These are phyloP conservation scores for Oenanthe sinensis DNA, from an alignment of 129 eudicot genomes.

Conservation along the genomic window DNA sequence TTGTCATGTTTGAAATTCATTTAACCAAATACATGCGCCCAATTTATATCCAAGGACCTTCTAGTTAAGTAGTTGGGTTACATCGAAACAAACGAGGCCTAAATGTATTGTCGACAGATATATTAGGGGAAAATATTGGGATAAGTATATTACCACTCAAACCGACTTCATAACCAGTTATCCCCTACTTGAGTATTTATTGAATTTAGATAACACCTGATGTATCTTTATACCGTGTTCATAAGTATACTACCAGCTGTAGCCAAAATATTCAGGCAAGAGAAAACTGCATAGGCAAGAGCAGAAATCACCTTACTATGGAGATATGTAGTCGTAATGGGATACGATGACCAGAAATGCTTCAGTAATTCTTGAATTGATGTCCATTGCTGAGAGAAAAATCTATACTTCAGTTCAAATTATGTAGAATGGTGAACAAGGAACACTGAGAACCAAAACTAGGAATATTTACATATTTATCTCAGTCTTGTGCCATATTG, in stretches of 20 bases:
- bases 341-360: slow-evolving; percentile 98
- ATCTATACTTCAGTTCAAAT: background rate
- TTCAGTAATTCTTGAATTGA: slow-evolving; percentile 81
- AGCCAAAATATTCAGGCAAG: background rate
- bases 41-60: too few relatives aligned
- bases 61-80: too few relatives aligned
- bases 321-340: slow-evolving; percentile 71
- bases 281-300: background rate
- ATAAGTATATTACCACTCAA: background rate
- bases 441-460: slow-evolving; percentile 9
- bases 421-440: background rate
- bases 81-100: too few relatives aligned
- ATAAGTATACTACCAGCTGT: background rate
- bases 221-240: background rate
- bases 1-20: too few relatives aligned
- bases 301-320: slow-evolving; percentile 49
- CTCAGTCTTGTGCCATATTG: background rate
- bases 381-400: slow-evolving; percentile 67
- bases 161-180: background rate
- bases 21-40: too few relatives aligned
- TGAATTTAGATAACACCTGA: background rate
- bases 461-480: background rate
- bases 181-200: background rate
- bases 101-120: background rate
- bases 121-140: background rate